phyloP scores from a whole-genome alignment of 2,329 filamentous ascomycete genomes.

The Neocucurbitaria cava region DNA sequence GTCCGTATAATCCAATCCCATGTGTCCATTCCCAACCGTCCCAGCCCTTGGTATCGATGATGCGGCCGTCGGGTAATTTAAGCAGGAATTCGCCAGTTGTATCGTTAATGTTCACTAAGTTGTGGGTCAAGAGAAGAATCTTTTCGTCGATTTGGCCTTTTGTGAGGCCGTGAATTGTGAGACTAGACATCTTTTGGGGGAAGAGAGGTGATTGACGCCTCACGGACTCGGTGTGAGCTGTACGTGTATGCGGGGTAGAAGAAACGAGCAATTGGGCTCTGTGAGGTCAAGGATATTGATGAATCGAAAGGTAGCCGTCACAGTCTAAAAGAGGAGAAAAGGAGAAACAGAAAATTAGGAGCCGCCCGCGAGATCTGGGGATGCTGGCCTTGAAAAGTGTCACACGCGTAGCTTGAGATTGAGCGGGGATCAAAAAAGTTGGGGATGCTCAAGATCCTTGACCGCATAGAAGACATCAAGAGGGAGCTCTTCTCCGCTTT shows the following conservation, averaged over 20 bases:
- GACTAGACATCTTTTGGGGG: conserved; percentile 47
- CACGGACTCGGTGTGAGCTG: not conserved
- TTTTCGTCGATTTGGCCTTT: conserved; percentile 58
- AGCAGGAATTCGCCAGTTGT: conserved; percentile 76
- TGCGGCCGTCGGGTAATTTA: conserved; percentile 71
- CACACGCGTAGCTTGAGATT: conserved; percentile 6
- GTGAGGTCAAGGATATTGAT: not conserved
- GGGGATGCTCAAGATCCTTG: conserved; percentile 13
- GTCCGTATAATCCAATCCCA: conserved; percentile 78
- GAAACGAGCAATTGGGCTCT: not conserved
- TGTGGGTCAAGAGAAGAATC: conserved; percentile 72
- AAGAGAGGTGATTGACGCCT: not conserved
- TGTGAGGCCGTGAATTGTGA: conserved; percentile 50
- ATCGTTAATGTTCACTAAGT: conserved; percentile 80
- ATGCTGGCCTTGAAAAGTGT: conserved; percentile 6
- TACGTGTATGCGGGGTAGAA: not conserved
- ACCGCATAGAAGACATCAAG: conserved; percentile 5
- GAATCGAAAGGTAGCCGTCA: not conserved
- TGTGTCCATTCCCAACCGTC: conserved; percentile 85
- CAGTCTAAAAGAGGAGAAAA: not conserved
- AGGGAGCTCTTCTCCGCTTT: conserved; percentile 18
- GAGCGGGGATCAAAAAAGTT: conserved; percentile 13
- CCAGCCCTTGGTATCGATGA: conserved; percentile 88
- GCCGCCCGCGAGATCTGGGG: conserved; percentile 7
- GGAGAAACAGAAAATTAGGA: not conserved